Evolutionary conservation across 2,329 filamentous ascomycete species (phyloP), one percentile per base, ranked within the genome.

Genomic region (Fusarium graminum): DNA sequence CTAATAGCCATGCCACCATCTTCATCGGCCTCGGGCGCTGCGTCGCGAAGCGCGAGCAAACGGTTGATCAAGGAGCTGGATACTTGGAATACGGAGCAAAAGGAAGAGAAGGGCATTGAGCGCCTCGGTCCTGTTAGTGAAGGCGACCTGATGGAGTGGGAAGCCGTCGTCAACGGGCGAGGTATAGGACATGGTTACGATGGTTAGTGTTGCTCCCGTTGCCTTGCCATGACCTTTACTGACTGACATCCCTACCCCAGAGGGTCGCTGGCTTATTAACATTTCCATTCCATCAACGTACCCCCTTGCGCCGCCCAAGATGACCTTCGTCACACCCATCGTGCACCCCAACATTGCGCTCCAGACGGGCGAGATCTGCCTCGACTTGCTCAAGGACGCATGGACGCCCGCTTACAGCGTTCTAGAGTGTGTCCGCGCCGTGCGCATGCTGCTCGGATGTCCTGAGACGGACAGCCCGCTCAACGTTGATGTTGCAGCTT

Each of bases 361-460:
- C 65, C 72, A 84, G 70, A 93, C 88, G 4, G 95, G 95, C 70
- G 94, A 97, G 79, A 95, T 99, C 75, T 99, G 95, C 78, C 87
- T 98, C 28, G 95, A 97, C 75, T 85, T 98, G 64, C 84, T 99
- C 60, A 85, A 86, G 74, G 85, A 90, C 54, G 85, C 86, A 17
- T 98, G 94, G 94, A 91, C 92, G 59, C 92, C 94, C 2, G 89
- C 92, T 17, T 95, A 97, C 78, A 94, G 90, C 39, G 85, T 98
- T 19, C 85, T 90, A 34, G 87, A 90, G 73, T 91, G 90, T 63
- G 81, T 94, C 73, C 89, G 91, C 71, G 88, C 88, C 44, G 85
- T 94, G 66, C 86, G 91, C 68, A 85, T 91, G 80, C 82, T 95
- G 71, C 81, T 80, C 54, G 70, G 77, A 51, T 87, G 84, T 64